Base-by-base conservation (phyloP, 805 yeast species). In the Hanseniaspora vineae region DNA sequence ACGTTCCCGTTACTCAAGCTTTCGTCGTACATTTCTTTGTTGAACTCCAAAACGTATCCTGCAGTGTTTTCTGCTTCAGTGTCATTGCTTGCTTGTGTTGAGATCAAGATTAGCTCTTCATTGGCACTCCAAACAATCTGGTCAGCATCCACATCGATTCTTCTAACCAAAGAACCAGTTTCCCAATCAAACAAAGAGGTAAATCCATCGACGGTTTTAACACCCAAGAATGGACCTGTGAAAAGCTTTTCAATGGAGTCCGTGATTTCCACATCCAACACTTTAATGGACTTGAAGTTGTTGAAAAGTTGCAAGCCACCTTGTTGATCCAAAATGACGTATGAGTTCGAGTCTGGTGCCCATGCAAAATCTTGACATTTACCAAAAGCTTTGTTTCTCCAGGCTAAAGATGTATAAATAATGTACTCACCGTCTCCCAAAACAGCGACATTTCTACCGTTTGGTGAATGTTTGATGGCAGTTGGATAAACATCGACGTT, bases 401-500 rank as follows among this genome's bases (percentile, higher is more conserved):
- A 92, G 1, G 97, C 97, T 58, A 92, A 75, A 1, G 98, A 90
- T 2, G 97, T 89, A 68, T 90, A 92, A 47, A 92, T 82, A 57
- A 90, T 86, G 64, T 87, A 90, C 67, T 92, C 99, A 51, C 96
- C 97, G 67, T 92, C 98, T 61, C 99, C 99, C 43, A 90, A 83
- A 45, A 92, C 96, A 29, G 97, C 84, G 39, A 89, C 97, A 63
- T 84, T 92, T 66, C 96, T 80, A 53, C 99, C 99, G 62, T 92
- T 92, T 53, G 97, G 97, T 42, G 97, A 90, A 66, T 92, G 98
- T 45, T 74, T 69, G 59, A 92, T 73, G 51, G 84, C 75, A 52
- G 84, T 83, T 46, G 98, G 97, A 72, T 81, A 92, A 43, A 90
- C 78, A 66, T 92, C 98, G 46, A 90, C 86, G 20, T 86, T 71